Evolutionary conservation across 371 early-diverging fungal genomes (phyloP).

Genomic region (Pancytospora epiphaga): DNA sequence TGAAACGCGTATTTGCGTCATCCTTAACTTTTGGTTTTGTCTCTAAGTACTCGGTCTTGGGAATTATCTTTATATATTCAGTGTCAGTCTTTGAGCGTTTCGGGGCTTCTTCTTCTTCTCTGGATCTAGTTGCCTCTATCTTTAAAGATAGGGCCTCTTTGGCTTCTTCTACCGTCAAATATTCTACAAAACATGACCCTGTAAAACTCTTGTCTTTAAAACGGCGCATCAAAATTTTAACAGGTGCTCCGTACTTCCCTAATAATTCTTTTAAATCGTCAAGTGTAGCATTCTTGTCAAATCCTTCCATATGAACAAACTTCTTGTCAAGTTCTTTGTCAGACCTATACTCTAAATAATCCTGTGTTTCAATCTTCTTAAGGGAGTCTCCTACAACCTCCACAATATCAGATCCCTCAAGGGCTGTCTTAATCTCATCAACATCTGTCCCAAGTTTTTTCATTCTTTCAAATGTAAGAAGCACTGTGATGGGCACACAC

Average conservation of each 20-base stretch:
- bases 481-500: conserved; percentile 35
- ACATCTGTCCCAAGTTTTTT: conserved; percentile 29
- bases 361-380: conserved; percentile 49
- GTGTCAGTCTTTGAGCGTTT: conserved; percentile 11
- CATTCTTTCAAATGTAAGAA: conserved; percentile 55
- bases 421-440: conserved; percentile 42
- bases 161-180: conserved; percentile 43
- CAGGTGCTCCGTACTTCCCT: conserved; percentile 13
- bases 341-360: conserved; percentile 42
- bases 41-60: conserved; percentile 10
- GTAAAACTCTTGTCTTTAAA: conserved; percentile 50
- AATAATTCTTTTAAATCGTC: conserved; percentile 52
- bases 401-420: conserved; percentile 41
- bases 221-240: conserved; percentile 49
- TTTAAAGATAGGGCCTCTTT: conserved; percentile 21
- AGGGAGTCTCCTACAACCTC: conserved; percentile 39
- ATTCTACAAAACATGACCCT: conserved; percentile 56
- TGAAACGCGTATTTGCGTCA: conserved; percentile 27
- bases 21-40: conserved; percentile 9
- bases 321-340: conserved; percentile 22
- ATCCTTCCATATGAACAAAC: conserved; percentile 38
- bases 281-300: conserved; percentile 37
- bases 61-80: conserved; percentile 6
- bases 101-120: not conserved
- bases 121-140: conserved; percentile 19